Conservation (phyloP, 75 land plant genomes). For the Ceratopteris richardii region DNA sequence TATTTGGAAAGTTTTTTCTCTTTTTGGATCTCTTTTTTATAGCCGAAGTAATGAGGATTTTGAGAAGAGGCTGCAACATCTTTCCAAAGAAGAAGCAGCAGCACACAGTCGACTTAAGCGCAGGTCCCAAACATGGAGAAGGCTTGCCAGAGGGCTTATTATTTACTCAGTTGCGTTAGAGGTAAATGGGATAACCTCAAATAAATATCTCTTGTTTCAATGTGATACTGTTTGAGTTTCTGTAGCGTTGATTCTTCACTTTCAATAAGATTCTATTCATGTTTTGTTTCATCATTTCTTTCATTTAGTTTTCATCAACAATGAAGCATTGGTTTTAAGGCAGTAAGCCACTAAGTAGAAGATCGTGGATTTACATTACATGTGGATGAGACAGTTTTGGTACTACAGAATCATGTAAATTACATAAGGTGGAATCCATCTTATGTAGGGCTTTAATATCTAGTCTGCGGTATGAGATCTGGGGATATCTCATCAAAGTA, state of each 20-base stretch:
- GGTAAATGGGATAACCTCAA: conserved; percentile 44
- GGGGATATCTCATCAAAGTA: too few relatives aligned
- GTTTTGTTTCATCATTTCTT: too few relatives aligned
- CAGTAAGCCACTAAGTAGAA: too few relatives aligned
- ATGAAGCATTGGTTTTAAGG: not conserved
- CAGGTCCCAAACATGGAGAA: conserved; percentile 58
- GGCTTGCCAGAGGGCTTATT: conserved; percentile 43
- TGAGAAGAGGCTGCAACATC: conserved; percentile 68
- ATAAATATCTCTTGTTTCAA: conserved; percentile 10
- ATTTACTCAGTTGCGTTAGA: conserved; percentile 53
- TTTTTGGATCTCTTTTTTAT: not conserved
- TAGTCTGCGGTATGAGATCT: too few relatives aligned
- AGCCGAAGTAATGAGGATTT: conserved; percentile 60
- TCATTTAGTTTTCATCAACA: not conserved
- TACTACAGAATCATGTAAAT: too few relatives aligned
- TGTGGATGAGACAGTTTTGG: too few relatives aligned
- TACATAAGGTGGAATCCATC: too few relatives aligned
- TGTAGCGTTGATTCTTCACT: not conserved
- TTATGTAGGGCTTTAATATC: too few relatives aligned
- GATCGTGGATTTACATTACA: too few relatives aligned
- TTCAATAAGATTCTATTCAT: too few relatives aligned
- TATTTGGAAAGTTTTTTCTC: not conserved
- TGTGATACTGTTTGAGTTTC: too few relatives aligned
- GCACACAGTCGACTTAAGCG: conserved; percentile 60
- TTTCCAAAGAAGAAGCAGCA: conserved; percentile 83